phyloP scores from a whole-genome alignment of 495 filamentous ascomycete species.

The Cudoniella acicularis region DNA sequence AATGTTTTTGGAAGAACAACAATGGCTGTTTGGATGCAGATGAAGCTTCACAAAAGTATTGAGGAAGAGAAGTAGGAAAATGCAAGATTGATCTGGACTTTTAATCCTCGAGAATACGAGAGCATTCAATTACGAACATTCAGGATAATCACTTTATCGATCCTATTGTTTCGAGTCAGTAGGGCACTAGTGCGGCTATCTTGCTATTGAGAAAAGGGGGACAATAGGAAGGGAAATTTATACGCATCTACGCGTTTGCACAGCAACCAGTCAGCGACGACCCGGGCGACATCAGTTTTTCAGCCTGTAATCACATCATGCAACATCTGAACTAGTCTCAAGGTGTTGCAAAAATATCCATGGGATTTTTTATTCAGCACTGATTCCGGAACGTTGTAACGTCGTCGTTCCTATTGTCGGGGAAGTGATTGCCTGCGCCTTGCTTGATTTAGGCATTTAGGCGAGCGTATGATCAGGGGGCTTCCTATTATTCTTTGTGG shows the following conservation, averaged over 20 bases:
- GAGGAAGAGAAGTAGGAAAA: constrained; percentile 1
- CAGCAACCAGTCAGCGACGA: neutral
- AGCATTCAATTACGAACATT: too few relatives aligned
- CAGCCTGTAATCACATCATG: neutral
- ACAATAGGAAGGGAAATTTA: neutral
- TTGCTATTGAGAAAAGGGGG: neutral
- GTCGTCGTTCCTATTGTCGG: neutral
- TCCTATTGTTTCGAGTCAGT: neutral
- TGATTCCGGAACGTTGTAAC: neutral
- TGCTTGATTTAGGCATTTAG: neutral
- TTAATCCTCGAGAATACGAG: neutral
- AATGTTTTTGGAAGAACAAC: too few relatives aligned
- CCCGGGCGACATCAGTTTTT: neutral
- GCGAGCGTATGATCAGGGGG: neutral
- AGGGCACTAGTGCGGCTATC: neutral
- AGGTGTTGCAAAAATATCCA: neutral
- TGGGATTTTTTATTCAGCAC: neutral
- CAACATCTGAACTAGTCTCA: neutral
- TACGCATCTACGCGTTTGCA: neutral
- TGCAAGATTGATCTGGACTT: neutral
- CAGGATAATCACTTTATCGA: too few relatives aligned
- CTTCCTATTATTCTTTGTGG: neutral
- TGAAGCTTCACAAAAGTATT: too few relatives aligned
- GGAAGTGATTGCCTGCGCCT: neutral
- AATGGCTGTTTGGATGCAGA: too few relatives aligned